Evolutionary conservation across 2,329 filamentous ascomycete genomes (phyloP).

Genomic region (Chaetomium sp.): DNA sequence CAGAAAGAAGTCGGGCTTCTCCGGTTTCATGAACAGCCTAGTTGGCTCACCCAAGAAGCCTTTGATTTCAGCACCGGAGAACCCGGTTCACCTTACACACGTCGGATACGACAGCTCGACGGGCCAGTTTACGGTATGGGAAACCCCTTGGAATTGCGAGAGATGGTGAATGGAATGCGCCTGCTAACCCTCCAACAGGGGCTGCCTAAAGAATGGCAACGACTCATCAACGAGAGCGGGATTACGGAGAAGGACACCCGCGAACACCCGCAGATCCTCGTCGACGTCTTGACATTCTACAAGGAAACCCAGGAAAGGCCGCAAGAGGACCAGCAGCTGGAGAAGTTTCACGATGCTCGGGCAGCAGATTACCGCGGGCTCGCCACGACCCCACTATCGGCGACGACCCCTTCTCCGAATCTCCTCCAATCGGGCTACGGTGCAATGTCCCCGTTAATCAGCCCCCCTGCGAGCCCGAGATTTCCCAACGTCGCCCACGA

Average conservation of each 20-base stretch:
- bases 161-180: slow-evolving; percentile 7
- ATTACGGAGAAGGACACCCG: slow-evolving; percentile 95
- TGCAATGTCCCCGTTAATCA: slow-evolving; percentile 58
- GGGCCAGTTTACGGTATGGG: slow-evolving; percentile 83
- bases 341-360: slow-evolving; percentile 90
- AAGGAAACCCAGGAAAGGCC: slow-evolving; percentile 82
- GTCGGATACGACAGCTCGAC: slow-evolving; percentile 96
- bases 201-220: slow-evolving; percentile 95
- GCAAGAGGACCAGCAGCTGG: slow-evolving; percentile 81
- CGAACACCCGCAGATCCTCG: slow-evolving; percentile 90
- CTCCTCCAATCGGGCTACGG: slow-evolving; percentile 50
- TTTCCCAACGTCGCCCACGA: slow-evolving; percentile 80
- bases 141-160: background rate
- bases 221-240: slow-evolving; percentile 87
- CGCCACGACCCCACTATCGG: slow-evolving; percentile 34
- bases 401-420: slow-evolving; percentile 43
- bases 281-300: slow-evolving; percentile 94
- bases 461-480: slow-evolving; percentile 75
- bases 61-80: slow-evolving; percentile 94
- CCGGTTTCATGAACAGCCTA: slow-evolving; percentile 75
- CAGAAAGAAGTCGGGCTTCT: slow-evolving; percentile 84
- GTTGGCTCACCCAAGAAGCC: slow-evolving; percentile 83
- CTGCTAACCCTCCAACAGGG: slow-evolving; percentile 49
- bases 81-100: slow-evolving; percentile 95
- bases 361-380: slow-evolving; percentile 46